Evolutionary conservation across 108 stramenopile species (phyloP).

Genomic region (Epipyxis sp.): DNA sequence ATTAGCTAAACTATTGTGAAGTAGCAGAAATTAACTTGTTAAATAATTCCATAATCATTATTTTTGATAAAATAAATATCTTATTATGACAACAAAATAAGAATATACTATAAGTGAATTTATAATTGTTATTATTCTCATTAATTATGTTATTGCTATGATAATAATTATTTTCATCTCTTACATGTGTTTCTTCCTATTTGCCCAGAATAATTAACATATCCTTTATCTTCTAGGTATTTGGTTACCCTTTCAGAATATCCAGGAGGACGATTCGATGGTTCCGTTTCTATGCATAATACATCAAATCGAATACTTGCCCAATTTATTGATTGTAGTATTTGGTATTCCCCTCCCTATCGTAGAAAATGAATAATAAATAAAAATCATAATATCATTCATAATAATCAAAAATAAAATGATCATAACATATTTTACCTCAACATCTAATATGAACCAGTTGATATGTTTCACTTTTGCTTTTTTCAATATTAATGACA

Average conservation of each 20-base stretch:
- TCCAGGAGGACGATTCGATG: background rate
- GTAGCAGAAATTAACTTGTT: too few relatives aligned
- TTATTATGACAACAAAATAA: too few relatives aligned
- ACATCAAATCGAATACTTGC: background rate
- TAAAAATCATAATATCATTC: background rate
- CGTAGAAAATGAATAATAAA: background rate
- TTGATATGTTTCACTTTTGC: background rate
- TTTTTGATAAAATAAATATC: too few relatives aligned
- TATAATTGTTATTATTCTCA: too few relatives aligned
- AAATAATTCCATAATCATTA: too few relatives aligned
- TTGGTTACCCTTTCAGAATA: background rate
- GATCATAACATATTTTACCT: background rate
- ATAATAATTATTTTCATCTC: too few relatives aligned
- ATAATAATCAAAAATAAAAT: background rate
- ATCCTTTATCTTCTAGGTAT: background rate
- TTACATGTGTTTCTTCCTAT: background rate
- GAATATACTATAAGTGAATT: too few relatives aligned
- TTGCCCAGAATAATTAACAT: background rate
- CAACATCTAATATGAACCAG: background rate
- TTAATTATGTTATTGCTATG: too few relatives aligned
- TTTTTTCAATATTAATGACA: background rate
- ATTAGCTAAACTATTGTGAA: too few relatives aligned
- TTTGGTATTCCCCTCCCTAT: background rate
- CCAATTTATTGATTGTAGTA: background rate
- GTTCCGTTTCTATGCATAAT: background rate